Conservation (phyloP, 2,329 filamentous ascomycete genomes). For the Ascochyta viciae-villosae region DNA sequence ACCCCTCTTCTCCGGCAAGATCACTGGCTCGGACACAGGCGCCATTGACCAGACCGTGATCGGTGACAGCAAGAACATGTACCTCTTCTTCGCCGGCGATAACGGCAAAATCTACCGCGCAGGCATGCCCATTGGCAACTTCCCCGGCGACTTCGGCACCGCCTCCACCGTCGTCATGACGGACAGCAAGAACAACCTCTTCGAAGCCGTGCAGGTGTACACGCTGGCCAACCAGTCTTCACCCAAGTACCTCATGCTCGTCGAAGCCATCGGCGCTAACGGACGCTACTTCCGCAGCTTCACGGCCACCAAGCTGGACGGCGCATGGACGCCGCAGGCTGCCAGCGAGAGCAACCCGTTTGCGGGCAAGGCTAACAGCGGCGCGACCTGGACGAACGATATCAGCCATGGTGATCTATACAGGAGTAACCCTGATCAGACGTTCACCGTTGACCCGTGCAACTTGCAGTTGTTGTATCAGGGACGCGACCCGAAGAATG, state of each 20-base stretch:
- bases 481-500: constrained; percentile 55
- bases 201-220: constrained; percentile 73
- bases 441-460: constrained; percentile 68
- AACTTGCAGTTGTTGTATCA: constrained; percentile 72
- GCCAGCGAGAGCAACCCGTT: constrained; percentile 65
- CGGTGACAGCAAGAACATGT: constrained; percentile 67
- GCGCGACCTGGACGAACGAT: constrained; percentile 70
- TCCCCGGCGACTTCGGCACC: constrained; percentile 67
- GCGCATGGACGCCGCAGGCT: constrained; percentile 66
- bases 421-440: constrained; percentile 65
- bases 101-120: constrained; percentile 71
- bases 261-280: constrained; percentile 64
- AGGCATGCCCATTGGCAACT: constrained; percentile 67
- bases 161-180: constrained; percentile 58
- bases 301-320: constrained; percentile 64
- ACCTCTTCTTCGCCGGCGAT: constrained; percentile 72
- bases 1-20: constrained; percentile 64
- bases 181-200: constrained; percentile 64
- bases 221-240: constrained; percentile 58
- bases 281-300: constrained; percentile 73
- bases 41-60: constrained; percentile 70
- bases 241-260: constrained; percentile 70
- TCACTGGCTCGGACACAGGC: constrained; percentile 60
- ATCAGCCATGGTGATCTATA: constrained; percentile 71
- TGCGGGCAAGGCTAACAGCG: constrained; percentile 71